Evolutionary conservation across 2,329 filamentous ascomycete species (phyloP).

Genomic region (Cyclaneusma minus): DNA sequence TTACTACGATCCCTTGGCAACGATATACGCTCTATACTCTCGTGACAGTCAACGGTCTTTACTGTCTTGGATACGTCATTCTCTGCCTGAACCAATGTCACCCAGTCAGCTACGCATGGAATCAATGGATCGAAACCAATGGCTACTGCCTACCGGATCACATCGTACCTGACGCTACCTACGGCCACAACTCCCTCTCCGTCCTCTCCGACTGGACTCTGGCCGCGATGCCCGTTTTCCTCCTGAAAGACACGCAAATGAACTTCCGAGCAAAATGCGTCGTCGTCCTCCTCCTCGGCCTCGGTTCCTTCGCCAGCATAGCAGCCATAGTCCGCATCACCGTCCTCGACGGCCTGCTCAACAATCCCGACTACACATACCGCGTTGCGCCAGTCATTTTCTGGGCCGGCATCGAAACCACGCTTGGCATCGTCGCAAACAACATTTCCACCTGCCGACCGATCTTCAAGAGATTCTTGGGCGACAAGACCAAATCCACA

Average conservation of each 20-base stretch:
- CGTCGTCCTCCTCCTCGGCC: background rate
- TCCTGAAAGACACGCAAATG: background rate
- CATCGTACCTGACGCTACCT: no score
- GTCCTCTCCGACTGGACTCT: conserved; percentile 1
- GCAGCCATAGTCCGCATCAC: background rate
- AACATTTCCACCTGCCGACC: conserved; percentile 1
- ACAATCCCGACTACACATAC: conserved; percentile 2
- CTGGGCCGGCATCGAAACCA: conserved; percentile 1
- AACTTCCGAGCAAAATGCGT: background rate
- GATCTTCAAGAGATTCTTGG: background rate
- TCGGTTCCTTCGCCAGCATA: background rate
- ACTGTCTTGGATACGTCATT: no score
- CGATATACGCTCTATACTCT: no score
- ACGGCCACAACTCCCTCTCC: no score
- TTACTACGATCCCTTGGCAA: no score
- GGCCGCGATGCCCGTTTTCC: background rate
- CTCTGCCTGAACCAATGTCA: no score
- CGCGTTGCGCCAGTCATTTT: background rate
- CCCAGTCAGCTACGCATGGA: no score
- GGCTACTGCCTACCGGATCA: no score
- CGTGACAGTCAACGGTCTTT: no score
- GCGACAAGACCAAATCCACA: no score
- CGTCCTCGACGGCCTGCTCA: background rate
- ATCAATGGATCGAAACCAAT: no score
- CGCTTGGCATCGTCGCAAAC: conserved; percentile 1